Percentiles rank a stretch among this genome's conserved stretches.
Conservation (phyloP, 768 basidiomycete species). For the Lactarius akahatsu region DNA sequence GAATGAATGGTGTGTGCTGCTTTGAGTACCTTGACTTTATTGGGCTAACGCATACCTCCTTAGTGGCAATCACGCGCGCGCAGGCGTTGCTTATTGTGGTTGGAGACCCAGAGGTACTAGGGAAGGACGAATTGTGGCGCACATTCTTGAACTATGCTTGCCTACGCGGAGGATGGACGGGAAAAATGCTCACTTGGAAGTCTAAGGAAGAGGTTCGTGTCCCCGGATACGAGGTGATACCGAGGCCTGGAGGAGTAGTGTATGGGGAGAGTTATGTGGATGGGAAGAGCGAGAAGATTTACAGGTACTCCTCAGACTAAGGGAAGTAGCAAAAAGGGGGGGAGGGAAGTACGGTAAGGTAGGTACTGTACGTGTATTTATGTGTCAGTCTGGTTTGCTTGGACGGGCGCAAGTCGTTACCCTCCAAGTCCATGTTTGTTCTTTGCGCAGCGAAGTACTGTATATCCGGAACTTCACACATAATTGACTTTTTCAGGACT, state of each 20-base stretch:
- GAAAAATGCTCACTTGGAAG: slow-evolving; percentile 52
- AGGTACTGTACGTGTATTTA: background rate
- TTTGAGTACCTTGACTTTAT: background rate
- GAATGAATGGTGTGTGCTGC: slow-evolving; percentile 33
- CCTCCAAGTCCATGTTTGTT: background rate
- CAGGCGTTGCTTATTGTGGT: slow-evolving; percentile 58
- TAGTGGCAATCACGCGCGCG: slow-evolving; percentile 63
- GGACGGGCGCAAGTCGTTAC: background rate
- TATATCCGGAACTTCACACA: background rate
- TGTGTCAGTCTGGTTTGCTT: background rate
- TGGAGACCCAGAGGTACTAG: slow-evolving; percentile 57
- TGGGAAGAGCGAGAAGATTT: slow-evolving; percentile 9
- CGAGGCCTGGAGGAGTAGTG: background rate
- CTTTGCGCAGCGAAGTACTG: background rate
- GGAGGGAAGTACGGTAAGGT: background rate
- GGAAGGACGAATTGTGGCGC: slow-evolving; percentile 63
- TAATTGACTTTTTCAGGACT: background rate
- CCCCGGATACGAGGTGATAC: background rate
- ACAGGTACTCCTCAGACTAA: background rate
- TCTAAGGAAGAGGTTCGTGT: slow-evolving; percentile 28
- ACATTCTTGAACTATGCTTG: slow-evolving; percentile 59
- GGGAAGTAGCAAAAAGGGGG: background rate
- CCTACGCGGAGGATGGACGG: slow-evolving; percentile 53
- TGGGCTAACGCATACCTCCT: background rate
- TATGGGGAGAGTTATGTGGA: slow-evolving; percentile 16